phyloP scores from a whole-genome alignment of 306 rosid species.

The Casuarina glauca region DNA sequence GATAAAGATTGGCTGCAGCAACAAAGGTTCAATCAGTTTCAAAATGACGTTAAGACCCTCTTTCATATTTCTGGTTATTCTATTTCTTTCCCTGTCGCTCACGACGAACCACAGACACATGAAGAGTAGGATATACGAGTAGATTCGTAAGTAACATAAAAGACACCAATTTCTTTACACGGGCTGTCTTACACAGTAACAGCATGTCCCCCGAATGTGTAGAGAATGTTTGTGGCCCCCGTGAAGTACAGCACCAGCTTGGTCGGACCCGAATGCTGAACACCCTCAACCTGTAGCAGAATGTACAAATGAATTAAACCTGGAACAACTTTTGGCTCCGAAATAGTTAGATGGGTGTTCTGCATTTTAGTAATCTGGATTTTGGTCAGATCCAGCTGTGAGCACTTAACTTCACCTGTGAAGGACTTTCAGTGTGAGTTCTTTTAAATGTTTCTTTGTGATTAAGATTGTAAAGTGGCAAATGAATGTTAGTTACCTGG shows the following conservation, averaged over 20 bases:
- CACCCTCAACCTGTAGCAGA: conserved; percentile 69
- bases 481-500: conserved; percentile 51
- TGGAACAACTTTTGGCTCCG: too few relatives aligned
- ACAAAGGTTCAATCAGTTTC: conserved; percentile 50
- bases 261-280: conserved; percentile 88
- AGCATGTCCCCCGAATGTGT: conserved; percentile 99
- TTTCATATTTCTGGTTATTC: neutral
- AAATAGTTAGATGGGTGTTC: too few relatives aligned
- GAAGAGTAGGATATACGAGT: neutral
- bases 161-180: conserved; percentile 27
- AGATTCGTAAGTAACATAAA: conserved; percentile 29
- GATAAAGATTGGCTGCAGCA: conserved; percentile 22
- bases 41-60: conserved; percentile 34
- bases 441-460: neutral
- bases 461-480: neutral
- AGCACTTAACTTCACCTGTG: too few relatives aligned
- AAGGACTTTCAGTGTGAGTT: neutral
- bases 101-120: neutral
- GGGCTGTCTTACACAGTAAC: conserved; percentile 90
- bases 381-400: too few relatives aligned
- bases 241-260: conserved; percentile 91
- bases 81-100: neutral
- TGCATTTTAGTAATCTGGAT: too few relatives aligned
- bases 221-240: conserved; percentile 99
- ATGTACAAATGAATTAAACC: neutral